phyloP scores from a whole-genome alignment of 768 basidiomycete species.

The Hemileccinum rubropunctum region DNA sequence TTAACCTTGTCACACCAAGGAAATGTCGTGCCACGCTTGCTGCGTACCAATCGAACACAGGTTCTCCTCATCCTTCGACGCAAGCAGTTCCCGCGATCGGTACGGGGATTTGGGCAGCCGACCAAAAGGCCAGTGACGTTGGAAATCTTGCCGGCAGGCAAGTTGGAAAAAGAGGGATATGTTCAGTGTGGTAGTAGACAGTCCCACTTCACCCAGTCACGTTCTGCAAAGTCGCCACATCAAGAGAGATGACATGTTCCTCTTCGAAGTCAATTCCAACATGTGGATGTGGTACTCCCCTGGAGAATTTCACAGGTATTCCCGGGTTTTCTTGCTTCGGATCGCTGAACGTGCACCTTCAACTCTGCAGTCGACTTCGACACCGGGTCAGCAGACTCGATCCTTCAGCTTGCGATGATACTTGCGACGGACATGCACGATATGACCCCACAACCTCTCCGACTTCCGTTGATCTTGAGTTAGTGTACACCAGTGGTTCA shows the following conservation, averaged over 20 bases:
- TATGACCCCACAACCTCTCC: conserved; percentile 32
- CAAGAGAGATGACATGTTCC: conserved; percentile 31
- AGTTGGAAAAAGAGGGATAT: conserved; percentile 1
- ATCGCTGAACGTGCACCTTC: neutral
- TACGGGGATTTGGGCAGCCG: neutral
- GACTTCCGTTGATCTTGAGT: conserved; percentile 27
- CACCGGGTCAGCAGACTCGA: conserved; percentile 51
- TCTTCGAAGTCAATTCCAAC: conserved; percentile 37
- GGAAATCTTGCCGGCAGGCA: neutral
- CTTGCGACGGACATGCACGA: conserved; percentile 31
- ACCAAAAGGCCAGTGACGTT: neutral
- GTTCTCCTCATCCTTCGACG: conserved; percentile 35
- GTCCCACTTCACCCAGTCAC: too few relatives aligned
- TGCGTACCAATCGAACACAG: conserved; percentile 48
- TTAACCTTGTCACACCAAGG: conserved; percentile 25
- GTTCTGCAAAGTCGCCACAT: conserved; percentile 3
- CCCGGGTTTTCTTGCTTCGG: neutral
- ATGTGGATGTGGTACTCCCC: conserved; percentile 47
- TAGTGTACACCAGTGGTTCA: conserved; percentile 40
- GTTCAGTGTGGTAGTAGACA: too few relatives aligned
- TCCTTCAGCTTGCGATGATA: conserved; percentile 34
- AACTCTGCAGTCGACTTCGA: conserved; percentile 47
- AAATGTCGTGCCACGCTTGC: conserved; percentile 43
- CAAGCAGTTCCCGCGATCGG: conserved; percentile 7
- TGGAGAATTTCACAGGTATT: conserved; percentile 41